Base-by-base conservation (phyloP, 352 stramenopile genomes). In the Phytophthora megakarya region DNA sequence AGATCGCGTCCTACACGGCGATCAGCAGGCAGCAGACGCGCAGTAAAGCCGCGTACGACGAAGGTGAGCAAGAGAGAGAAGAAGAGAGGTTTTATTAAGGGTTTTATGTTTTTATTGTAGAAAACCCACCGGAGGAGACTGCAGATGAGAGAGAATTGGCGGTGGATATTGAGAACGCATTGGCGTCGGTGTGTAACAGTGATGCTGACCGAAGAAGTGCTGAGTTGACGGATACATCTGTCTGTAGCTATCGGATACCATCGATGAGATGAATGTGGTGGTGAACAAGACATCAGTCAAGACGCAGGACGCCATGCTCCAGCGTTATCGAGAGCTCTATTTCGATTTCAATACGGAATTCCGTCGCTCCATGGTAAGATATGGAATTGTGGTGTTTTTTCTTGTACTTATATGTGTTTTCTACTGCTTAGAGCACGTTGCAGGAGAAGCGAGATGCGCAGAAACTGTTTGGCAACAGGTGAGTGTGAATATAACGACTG, bases 291-390 rank as follows among this genome's bases (percentile, higher is more conserved):
- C 86, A 49, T 79, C 77, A 12, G 75, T 81, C 19, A 96, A 93
- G 60, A 81, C 84, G 32, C 88, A 96, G 57, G 88, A 96, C 52
- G 89, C 89, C 4, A 73, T 98, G 44, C 74, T 98, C 32, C 95
- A 98, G 74, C 85, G 96, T 39, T 99, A 99, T 73, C 88, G 95
- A 23, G 95, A 98, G 74, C 89, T 98, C 50, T 87, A 98, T 43
- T 98, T 98, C 62, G 95, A 99, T 76, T 97, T 97, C 33, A 96
- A 92, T 33, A 95, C 88, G 21, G 94, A 99, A 72, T 99, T 98
- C 70, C 88, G 97, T 68, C 82, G 86, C 23, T 91, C 86, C 0
- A 90, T 91, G 79, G 88, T 95, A 58, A 47, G 66, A 42, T 39
- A 25, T 16, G 10, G 2, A 18, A 35, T 35, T 12, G 4, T 15